phyloP scores from a whole-genome alignment of 257 asterid genomes.

The Solanum pimpinellifolium region DNA sequence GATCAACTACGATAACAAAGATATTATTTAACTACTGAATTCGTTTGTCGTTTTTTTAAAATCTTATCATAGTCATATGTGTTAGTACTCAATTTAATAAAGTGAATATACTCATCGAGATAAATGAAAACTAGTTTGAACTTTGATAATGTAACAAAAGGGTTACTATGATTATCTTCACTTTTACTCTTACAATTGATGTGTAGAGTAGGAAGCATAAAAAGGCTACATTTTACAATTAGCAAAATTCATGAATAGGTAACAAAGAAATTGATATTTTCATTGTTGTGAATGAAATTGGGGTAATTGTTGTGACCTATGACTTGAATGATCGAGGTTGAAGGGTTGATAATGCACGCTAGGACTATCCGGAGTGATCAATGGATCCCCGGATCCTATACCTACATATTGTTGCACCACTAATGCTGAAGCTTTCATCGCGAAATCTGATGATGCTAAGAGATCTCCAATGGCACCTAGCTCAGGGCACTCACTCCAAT shows the following conservation, averaged over 20 bases:
- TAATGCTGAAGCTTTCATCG: conserved; percentile 61
- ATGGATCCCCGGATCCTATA: conserved; percentile 29
- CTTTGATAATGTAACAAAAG: neutral
- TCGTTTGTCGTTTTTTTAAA: no score
- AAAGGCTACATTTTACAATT: neutral
- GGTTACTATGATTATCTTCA: neutral
- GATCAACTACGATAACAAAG: no score
- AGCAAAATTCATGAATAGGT: neutral
- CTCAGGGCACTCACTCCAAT: conserved; percentile 98
- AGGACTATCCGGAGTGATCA: conserved; percentile 41
- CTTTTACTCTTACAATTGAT: neutral
- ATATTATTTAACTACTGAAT: no score
- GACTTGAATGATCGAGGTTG: conserved; percentile 1
- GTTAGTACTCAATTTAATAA: neutral
- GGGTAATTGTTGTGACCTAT: conserved; percentile 15
- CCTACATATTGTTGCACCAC: conserved; percentile 89
- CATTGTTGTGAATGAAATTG: conserved; percentile 41
- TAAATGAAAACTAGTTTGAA: neutral
- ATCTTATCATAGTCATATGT: no score
- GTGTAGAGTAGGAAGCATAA: neutral
- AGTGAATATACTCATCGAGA: no score
- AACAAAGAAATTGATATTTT: neutral
- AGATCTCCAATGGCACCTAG: conserved; percentile 88
- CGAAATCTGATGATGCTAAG: conserved; percentile 80
- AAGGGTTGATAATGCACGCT: conserved; percentile 14